These are phyloP conservation scores for Fusarium luffae DNA, from an alignment of 2,329 filamentous ascomycete species.

Conservation along the genomic window DNA sequence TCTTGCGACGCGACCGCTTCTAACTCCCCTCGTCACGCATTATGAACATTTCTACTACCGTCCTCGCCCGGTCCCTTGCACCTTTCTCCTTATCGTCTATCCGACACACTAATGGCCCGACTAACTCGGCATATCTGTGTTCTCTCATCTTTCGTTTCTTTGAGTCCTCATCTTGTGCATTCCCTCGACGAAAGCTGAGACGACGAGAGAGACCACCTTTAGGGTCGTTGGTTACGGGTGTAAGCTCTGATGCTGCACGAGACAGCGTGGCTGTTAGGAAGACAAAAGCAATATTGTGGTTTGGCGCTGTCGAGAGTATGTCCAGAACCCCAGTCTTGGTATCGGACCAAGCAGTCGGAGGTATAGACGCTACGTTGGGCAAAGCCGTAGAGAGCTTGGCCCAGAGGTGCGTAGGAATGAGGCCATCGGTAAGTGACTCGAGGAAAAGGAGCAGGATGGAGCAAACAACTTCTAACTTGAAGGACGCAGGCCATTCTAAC, in stretches of 20 bases:
- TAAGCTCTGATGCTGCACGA: conserved; percentile 62
- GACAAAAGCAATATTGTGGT: conserved; percentile 89
- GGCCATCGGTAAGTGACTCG: conserved; percentile 78
- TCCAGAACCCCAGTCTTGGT: conserved; percentile 73
- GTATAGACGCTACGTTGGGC: conserved; percentile 51
- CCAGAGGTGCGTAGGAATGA: conserved; percentile 80
- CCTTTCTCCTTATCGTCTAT: conserved; percentile 65
- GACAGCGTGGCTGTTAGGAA: conserved; percentile 83
- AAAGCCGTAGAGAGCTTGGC: conserved; percentile 70
- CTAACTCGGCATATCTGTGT: conserved; percentile 71
- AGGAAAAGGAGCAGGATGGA: conserved; percentile 81
- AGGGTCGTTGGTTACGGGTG: conserved; percentile 51
- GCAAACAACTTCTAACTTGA: conserved; percentile 79
- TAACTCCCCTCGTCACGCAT: conserved; percentile 50
- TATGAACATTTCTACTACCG: conserved; percentile 76
- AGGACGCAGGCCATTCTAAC: conserved; percentile 69
- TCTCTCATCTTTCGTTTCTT: conserved; percentile 68
- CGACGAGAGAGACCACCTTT: conserved; percentile 54
- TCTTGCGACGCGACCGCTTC: conserved; percentile 37
- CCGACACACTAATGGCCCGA: conserved; percentile 72
- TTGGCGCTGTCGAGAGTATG: conserved; percentile 74
- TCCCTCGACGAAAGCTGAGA: conserved; percentile 58
- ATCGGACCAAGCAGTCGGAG: conserved; percentile 50
- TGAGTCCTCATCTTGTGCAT: conserved; percentile 44
- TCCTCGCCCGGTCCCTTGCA: conserved; percentile 71